Evolutionary conservation across 108 stramenopile genomes (phyloP).

Genomic region (Heterococcus sp.): DNA sequence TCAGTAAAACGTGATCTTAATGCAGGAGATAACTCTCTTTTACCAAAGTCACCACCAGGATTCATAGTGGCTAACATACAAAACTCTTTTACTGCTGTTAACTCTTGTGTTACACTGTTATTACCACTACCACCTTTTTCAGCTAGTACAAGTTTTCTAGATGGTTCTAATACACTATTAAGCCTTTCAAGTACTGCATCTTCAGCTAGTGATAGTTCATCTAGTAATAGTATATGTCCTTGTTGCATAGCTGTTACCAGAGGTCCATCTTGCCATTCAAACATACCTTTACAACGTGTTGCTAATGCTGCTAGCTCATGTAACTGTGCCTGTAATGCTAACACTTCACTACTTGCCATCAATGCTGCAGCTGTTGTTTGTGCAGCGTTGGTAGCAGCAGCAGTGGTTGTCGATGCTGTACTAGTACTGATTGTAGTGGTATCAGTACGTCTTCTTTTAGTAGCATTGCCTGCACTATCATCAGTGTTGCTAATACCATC

Average conservation of each 20-base stretch:
- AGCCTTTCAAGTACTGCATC: slow-evolving; percentile 97
- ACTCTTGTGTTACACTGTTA: not conserved
- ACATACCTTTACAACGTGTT: slow-evolving; percentile 63
- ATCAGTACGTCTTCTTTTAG: no score
- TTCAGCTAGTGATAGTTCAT: slow-evolving; percentile 97
- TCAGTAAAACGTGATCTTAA: slow-evolving; percentile 94
- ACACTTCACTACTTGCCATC: no score
- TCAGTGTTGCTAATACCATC: no score
- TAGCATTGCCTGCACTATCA: no score
- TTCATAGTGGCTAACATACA: slow-evolving; percentile 98
- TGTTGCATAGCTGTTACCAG: slow-evolving; percentile 76
- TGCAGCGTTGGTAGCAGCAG: no score
- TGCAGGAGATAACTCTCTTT: slow-evolving; percentile 95
- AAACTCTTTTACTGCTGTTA: slow-evolving; percentile 79
- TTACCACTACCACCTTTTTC: slow-evolving; percentile 76
- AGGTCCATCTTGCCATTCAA: slow-evolving; percentile 98
- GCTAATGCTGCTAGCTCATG: not conserved
- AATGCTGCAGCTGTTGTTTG: no score
- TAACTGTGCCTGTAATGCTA: not conserved
- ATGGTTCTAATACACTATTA: slow-evolving; percentile 94
- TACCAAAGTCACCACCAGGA: slow-evolving; percentile 99
- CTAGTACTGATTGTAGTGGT: no score
- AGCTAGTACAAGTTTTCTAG: slow-evolving; percentile 81
- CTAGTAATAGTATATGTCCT: slow-evolving; percentile 86
- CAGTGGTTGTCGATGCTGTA: no score